These are phyloP conservation scores for Coemansia sp. DNA, from an alignment of 192 early-diverging fungal genomes.

Conservation along the genomic window DNA sequence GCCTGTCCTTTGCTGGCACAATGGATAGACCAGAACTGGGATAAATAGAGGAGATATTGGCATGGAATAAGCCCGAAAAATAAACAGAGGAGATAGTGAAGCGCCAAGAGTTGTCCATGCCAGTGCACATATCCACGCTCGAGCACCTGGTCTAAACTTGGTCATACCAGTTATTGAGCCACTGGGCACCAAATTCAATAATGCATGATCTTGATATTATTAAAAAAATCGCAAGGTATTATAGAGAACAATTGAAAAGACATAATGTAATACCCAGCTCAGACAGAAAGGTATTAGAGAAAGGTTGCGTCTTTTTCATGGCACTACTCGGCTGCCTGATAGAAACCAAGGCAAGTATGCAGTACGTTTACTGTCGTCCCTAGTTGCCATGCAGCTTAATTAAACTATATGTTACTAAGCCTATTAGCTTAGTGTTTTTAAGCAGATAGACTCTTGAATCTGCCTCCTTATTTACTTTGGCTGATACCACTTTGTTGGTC, in stretches of 20 bases:
- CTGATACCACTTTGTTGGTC: too few relatives aligned
- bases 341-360: neutral
- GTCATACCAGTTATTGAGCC: neutral
- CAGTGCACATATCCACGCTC: slow-evolving; percentile 41
- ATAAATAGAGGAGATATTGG: slow-evolving; percentile 43
- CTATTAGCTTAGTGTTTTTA: too few relatives aligned
- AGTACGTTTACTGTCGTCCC: neutral
- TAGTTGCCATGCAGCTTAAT: neutral
- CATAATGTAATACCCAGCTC: neutral
- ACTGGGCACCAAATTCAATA: neutral
- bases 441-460: too few relatives aligned
- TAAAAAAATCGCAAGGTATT: neutral
- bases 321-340: neutral
- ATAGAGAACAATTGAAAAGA: too few relatives aligned
- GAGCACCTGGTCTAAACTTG: slow-evolving; percentile 27
- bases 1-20: slow-evolving; percentile 20
- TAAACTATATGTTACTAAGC: neutral
- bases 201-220: neutral
- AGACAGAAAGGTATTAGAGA: neutral
- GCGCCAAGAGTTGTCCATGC: slow-evolving; percentile 36
- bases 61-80: slow-evolving; percentile 49
- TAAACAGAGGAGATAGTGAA: slow-evolving; percentile 39
- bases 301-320: neutral
- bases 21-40: slow-evolving; percentile 40
- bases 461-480: too few relatives aligned